Evolutionary conservation across 148 eudicot genomes (phyloP), one percentile per base, ranked within the genome.

Genomic region (Vaccinium vitisidaea): DNA sequence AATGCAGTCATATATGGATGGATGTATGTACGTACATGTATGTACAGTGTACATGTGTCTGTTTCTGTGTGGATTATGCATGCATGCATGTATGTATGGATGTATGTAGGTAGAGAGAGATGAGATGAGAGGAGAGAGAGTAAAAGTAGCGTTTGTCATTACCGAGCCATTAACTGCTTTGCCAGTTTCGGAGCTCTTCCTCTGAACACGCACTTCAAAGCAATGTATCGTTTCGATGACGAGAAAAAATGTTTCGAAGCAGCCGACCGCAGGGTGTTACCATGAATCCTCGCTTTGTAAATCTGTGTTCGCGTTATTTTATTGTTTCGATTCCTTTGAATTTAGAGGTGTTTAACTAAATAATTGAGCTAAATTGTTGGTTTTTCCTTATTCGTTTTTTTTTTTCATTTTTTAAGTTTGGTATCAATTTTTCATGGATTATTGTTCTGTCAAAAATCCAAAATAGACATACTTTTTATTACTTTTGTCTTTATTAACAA

Each of bases 151-250:
- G 59, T 77, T 50, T 13, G 71, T 48, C 50, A n/a, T 48, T 9
- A 10, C 30, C 55, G 30, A 21, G 55, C 25, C 79, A 73, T 73
- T 39, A 32, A 32, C 21, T 73, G 77, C 77, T 8, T 32, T 75
- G 79, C 79, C 79, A 75, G 50, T 75, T 39, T 43, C 50, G 79
- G 30, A 23, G 80, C 54, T 76, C 53, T 49, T 6, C 13, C 18
- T 32, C 6, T 77, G 19, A 50, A 52, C 59, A 54, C 80, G 59
- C 80, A 49, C 4, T 77, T 77, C 80, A 52, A 77, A 25, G 80
- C 80, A 69, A 69, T 69, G 16, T 23, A 48, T 77, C 58, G 59
- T 13, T 77, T 25, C 56, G 5, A 49, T n/a, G 80, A 77, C 32
- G 8, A 52, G 39, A 3, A 19, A 14, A 14, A 52, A 77, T 52